phyloP scores from a whole-genome alignment of 2,329 filamentous ascomycete species.

The Xylariaceae sp. region DNA sequence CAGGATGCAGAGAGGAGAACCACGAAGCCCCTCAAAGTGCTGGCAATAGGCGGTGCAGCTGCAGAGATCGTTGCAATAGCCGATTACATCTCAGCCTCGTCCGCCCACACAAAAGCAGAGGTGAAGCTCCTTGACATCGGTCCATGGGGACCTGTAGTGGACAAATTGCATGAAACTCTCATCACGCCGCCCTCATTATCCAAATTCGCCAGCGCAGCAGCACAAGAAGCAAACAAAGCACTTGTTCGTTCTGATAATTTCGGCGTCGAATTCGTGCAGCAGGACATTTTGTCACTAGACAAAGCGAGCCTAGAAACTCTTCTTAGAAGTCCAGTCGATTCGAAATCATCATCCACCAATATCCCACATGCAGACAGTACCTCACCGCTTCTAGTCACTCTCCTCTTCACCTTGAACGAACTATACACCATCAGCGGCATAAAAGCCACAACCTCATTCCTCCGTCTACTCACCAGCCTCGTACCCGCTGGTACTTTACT shows the following conservation, averaged over 20 bases:
- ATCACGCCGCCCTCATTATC: conserved; percentile 48
- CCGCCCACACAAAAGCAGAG: conserved; percentile 8
- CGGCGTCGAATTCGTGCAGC: conserved; percentile 39
- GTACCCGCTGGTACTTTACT: conserved; percentile 61
- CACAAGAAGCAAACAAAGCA: conserved; percentile 41
- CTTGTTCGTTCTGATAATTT: conserved; percentile 41
- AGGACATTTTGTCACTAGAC: conserved; percentile 46
- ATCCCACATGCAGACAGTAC: not conserved
- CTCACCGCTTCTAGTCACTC: conserved; percentile 60
- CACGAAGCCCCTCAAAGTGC: conserved; percentile 32
- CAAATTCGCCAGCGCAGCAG: conserved; percentile 48
- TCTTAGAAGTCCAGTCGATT: conserved; percentile 12
- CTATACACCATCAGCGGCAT: conserved; percentile 76
- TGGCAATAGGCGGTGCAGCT: conserved; percentile 55
- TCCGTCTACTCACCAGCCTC: conserved; percentile 62
- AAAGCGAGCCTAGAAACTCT: conserved; percentile 31
- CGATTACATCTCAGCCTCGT: conserved; percentile 33
- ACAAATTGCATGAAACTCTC: conserved; percentile 54
- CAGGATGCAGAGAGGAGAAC: not conserved
- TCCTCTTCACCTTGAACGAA: conserved; percentile 95
- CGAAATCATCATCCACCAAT: too few species aligned
- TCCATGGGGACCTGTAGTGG: conserved; percentile 65
- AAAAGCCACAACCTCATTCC: conserved; percentile 69
- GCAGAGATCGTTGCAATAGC: conserved; percentile 58
- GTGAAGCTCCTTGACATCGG: conserved; percentile 77